A percentile compares a stretch with the other conserved stretches of the same genome.
Conservation (phyloP, 441 rosid genomes). For the Croton laevigatus region DNA sequence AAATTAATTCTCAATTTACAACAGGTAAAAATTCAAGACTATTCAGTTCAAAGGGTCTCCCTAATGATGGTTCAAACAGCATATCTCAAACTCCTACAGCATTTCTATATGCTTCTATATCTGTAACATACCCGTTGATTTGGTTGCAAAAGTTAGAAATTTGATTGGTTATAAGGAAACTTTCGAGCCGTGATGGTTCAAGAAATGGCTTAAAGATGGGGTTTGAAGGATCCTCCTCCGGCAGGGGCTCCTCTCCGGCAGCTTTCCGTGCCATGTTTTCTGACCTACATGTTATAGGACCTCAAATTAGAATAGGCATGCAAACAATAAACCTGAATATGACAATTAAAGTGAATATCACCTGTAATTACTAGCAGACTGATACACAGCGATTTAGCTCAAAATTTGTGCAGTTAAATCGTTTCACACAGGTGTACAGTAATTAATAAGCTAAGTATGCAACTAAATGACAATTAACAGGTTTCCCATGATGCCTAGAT, state of each 20-base stretch:
- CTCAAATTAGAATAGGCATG: neutral
- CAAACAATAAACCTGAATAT: neutral
- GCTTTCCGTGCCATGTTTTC: conserved; percentile 84
- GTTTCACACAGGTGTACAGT: neutral
- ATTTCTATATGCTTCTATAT: neutral
- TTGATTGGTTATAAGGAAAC: conserved; percentile 91
- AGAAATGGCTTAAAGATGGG: conserved; percentile 83
- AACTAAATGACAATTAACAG: neutral
- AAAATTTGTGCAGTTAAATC: neutral
- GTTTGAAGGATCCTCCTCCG: conserved; percentile 95
- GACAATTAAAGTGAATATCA: neutral
- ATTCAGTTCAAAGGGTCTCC: neutral
- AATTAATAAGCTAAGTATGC: neutral
- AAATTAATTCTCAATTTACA: no score
- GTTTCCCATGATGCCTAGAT: neutral
- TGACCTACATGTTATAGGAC: conserved; percentile 40
- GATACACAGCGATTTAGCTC: neutral
- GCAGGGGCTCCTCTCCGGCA: conserved; percentile 89
- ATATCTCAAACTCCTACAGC: neutral
- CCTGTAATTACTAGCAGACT: neutral
- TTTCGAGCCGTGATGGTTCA: conserved; percentile 91
- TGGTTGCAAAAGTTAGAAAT: conserved; percentile 91
- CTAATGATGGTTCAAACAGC: neutral
- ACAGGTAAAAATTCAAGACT: neutral
- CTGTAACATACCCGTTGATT: conserved; percentile 76